Conservation (phyloP, 805 yeast species). For the Torulaspora maleeae region DNA sequence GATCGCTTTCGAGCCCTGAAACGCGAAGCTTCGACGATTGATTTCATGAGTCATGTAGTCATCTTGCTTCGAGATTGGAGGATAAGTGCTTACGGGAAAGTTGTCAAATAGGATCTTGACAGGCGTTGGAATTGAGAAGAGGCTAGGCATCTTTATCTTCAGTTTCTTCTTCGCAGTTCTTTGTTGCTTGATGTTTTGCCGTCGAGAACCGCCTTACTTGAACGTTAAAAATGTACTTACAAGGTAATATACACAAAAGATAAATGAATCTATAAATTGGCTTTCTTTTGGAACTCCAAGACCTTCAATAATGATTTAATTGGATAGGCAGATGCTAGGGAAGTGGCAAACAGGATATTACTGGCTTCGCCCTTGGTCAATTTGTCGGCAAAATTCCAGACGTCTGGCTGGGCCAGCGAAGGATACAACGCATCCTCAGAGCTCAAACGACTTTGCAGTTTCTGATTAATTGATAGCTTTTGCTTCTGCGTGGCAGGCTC, state of each 20-base stretch:
- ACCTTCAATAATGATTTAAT: constrained; percentile 20
- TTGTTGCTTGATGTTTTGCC: background rate
- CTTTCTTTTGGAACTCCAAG: constrained; percentile 12
- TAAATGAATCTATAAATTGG: background rate
- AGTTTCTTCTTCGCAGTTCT: background rate
- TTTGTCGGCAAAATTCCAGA: constrained; percentile 7
- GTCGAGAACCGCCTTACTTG: background rate
- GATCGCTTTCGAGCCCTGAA: constrained; percentile 11
- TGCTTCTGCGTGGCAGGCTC: constrained; percentile 32
- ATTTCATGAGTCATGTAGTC: constrained; percentile 27
- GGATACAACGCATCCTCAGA: constrained; percentile 1
- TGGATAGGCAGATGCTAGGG: constrained; percentile 32
- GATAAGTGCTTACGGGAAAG: constrained; percentile 47
- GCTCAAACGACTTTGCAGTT: constrained; percentile 10
- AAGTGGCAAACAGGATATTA: constrained; percentile 26
- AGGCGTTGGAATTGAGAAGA: constrained; percentile 38
- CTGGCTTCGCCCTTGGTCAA: constrained; percentile 31
- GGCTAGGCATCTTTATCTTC: constrained; percentile 2
- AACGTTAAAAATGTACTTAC: background rate
- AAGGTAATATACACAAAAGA: background rate
- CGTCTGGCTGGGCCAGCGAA: constrained; percentile 5
- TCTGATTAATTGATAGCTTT: constrained; percentile 12
- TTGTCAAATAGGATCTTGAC: constrained; percentile 44
- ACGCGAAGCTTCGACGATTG: constrained; percentile 24
- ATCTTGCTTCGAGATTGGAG: constrained; percentile 35